Evolutionary conservation across 345 rosid genomes (phyloP).

Genomic region (Isatis tinctoria): DNA sequence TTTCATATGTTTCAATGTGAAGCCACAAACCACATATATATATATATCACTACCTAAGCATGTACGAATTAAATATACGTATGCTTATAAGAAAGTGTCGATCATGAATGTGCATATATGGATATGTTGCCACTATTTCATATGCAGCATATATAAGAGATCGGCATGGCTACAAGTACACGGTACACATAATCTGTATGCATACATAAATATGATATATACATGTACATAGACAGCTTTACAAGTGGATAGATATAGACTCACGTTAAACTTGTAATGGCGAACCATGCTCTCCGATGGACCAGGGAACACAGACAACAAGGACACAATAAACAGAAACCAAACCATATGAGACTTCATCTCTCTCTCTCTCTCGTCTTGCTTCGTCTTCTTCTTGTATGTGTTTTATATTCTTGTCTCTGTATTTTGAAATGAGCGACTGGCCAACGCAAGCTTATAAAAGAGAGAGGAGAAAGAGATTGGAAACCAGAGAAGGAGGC

Average conservation of each 20-base stretch:
- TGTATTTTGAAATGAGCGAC: slow-evolving; percentile 30
- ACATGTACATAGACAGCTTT: neutral
- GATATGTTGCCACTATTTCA: neutral
- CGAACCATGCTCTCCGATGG: slow-evolving; percentile 53
- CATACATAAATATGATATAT: neutral
- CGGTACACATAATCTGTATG: neutral
- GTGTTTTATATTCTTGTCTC: neutral
- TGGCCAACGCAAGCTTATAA: slow-evolving; percentile 46
- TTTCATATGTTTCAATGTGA: neutral
- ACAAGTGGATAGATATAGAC: slow-evolving; percentile 16
- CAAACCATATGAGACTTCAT: slow-evolving; percentile 30
- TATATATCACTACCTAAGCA: neutral
- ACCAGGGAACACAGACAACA: slow-evolving; percentile 42
- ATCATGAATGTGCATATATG: neutral
- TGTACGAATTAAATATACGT: neutral
- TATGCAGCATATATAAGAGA: neutral
- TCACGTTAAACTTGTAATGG: slow-evolving; percentile 70
- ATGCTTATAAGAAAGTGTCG: neutral
- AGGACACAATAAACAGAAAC: slow-evolving; percentile 38
- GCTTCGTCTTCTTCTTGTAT: neutral
- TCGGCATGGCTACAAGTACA: neutral
- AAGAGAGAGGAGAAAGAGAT: slow-evolving; percentile 22
- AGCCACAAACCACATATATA: neutral
- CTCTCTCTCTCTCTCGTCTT: neutral
- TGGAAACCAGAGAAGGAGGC: slow-evolving; percentile 34